Percentiles rank a stretch among this genome's conserved stretches.
Evolutionary conservation across 441 rosid species (phyloP).

Genomic region (Syzygium syzygioides): DNA sequence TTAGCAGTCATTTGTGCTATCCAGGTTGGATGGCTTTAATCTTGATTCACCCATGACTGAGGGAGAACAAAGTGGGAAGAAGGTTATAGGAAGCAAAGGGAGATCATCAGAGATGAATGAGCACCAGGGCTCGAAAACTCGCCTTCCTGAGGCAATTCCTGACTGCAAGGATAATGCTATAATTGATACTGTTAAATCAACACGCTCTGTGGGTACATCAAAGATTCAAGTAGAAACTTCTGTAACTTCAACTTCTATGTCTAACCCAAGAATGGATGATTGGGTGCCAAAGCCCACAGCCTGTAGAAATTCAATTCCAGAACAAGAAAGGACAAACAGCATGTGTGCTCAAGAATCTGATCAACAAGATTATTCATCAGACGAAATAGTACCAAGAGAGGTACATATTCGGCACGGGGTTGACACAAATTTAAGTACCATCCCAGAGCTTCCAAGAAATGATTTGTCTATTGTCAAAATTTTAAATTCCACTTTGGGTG

Average conservation of each 20-base stretch:
- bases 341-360: slow-evolving; percentile 20
- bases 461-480: slow-evolving; percentile 13
- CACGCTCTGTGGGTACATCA: slow-evolving; percentile 15
- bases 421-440: slow-evolving; percentile 13
- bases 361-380: slow-evolving; percentile 19
- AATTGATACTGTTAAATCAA: slow-evolving; percentile 9
- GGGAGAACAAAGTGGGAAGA: slow-evolving; percentile 28
- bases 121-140: slow-evolving; percentile 11
- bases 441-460: slow-evolving; percentile 17
- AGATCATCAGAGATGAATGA: slow-evolving; percentile 20
- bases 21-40: slow-evolving; percentile 58
- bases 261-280: slow-evolving; percentile 18
- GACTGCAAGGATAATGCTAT: slow-evolving; percentile 8
- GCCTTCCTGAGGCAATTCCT: slow-evolving; percentile 12
- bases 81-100: slow-evolving; percentile 22
- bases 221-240: slow-evolving; percentile 13
- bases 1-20: background rate
- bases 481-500: slow-evolving; percentile 11
- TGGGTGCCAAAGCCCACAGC: slow-evolving; percentile 17
- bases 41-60: slow-evolving; percentile 34
- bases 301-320: slow-evolving; percentile 1
- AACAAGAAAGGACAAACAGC: slow-evolving; percentile 10
- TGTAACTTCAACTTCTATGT: slow-evolving; percentile 12
- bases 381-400: slow-evolving; percentile 11
- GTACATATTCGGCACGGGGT: slow-evolving; percentile 9